Base-by-base conservation (phyloP, 176 grass and related monocot genomes). In the Triticum urartu region DNA sequence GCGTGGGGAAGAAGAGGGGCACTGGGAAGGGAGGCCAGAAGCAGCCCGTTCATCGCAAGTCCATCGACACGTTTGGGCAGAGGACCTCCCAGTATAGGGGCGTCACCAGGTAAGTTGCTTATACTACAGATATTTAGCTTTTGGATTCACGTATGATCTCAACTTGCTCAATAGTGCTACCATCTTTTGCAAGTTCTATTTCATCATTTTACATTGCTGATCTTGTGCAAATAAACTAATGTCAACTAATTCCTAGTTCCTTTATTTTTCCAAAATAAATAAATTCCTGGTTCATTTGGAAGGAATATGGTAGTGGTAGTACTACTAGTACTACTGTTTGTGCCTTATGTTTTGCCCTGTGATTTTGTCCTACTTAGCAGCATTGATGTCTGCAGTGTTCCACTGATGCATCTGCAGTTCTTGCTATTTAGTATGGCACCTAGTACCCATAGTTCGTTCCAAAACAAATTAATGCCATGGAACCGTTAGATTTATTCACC, bases 61-160 rank as follows among this genome's bases (percentile, higher is more conserved):
- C 97, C 85, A 92, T 99, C n/a, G 92, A 99, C 45, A 95, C 94
- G 77, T 99, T 99, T 84, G 97, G 97, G 56, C 92, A 94, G 85
- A 96, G 97, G 81, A 99, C 97, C 24, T 99, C 97, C 61, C 92
- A 94, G 86, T 99, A 94, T 7, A 88, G 97, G 83, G 97, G 97
- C 64, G 97, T 99, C 72, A 99, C 97, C 77, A 99, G 97, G 97
- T 99, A 59, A 86, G 74, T 43, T 91, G 69, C 81, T 66, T 68
- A 39, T 30, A 52, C 34, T 30, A 52, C 34, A 9, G 26, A 70
- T 54, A 71, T 78, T 68, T 33, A 42, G 8, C 73, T 45, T 79
- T 40, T 85, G 1, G 58, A 20, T 72, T 42, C 77, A 26, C 18
- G 8, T 75, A 60, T 64, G 26, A 38, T 86, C 32, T 32, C 10